Percentiles rank a stretch among this genome's conserved stretches.
These are phyloP conservation scores for Neoboletus brunneissimus DNA, from an alignment of 768 basidiomycete genomes.

Conservation along the genomic window DNA sequence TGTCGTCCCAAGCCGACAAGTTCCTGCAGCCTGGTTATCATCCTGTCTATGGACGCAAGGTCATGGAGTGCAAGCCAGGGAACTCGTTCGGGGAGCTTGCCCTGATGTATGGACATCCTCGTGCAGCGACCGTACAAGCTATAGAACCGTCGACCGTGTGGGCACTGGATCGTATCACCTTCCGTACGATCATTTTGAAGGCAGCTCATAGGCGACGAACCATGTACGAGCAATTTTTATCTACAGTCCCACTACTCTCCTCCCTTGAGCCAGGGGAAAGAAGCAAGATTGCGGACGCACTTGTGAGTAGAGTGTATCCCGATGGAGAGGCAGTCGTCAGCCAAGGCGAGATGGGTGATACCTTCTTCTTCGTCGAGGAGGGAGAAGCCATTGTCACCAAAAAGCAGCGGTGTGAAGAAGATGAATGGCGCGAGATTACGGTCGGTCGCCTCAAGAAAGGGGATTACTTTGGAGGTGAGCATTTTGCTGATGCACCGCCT, in stretches of 20 bases:
- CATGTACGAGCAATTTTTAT: constrained; percentile 96
- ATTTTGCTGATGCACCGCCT: not conserved
- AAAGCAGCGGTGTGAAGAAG: constrained; percentile 55
- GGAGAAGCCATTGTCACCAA: constrained; percentile 89
- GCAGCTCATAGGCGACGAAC: constrained; percentile 86
- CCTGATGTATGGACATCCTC: constrained; percentile 96
- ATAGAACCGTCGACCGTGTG: constrained; percentile 82
- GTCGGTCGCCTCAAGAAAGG: constrained; percentile 83
- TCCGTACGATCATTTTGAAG: constrained; percentile 95
- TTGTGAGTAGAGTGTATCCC: constrained; percentile 76
- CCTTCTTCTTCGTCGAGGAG: constrained; percentile 97
- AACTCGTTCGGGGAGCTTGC: constrained; percentile 94
- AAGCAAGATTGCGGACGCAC: constrained; percentile 96
- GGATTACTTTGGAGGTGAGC: constrained; percentile 96
- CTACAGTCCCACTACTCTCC: constrained; percentile 83
- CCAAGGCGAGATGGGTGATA: constrained; percentile 94
- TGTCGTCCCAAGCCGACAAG: constrained; percentile 45
- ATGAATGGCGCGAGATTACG: constrained; percentile 57
- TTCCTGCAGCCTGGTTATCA: constrained; percentile 66
- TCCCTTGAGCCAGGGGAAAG: constrained; percentile 85
- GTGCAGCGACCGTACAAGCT: constrained; percentile 90
- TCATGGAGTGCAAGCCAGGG: constrained; percentile 80
- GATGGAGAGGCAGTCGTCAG: constrained; percentile 87
- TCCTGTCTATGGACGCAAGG: constrained; percentile 73
- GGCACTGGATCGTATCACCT: constrained; percentile 96